Base-by-base conservation (phyloP, 2,329 filamentous ascomycete species). In the Xylariaceae sp. region DNA sequence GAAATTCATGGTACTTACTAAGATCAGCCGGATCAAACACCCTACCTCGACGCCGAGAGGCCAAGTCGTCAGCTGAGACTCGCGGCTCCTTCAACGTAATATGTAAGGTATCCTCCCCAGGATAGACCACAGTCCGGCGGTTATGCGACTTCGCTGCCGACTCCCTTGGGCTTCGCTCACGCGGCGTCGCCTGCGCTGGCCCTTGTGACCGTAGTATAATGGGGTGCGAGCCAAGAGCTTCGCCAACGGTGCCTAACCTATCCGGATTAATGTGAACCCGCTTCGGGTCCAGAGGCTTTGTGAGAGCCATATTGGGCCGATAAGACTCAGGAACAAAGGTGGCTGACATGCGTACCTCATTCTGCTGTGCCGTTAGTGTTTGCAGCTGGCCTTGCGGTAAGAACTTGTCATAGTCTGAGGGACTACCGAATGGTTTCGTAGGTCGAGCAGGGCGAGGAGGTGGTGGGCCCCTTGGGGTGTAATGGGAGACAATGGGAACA, bases 221-320 rank as follows among this genome's bases (percentile, higher is more conserved):
- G 9, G 51, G 48, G 28, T 57, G 47, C 12, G 54, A 57, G n/a
- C 44, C 38, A 2, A 59, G 38, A 4, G 53, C 53, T 11, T 59
- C 52, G 3, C 44, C n/a, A 19, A 19, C 26, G 1, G 26, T 34
- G 8, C 52, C 51, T 4, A 55, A 44, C 17, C 48, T 46, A 16
- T 34, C 39, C 9, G n/a, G 19, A 9, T 45, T 24, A 13, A 50
- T 30, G 4, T 11, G 29, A 13, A 19, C 18, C 18, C 32, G 18
- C 11, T 42, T 45, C 9, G 44, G 37, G 4, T 9, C 29, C 19
- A 19, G 3, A 13, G 34, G 33, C 29, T 34, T 31, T 18, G 15
- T 12, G 6, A 12, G 33, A 19, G 33, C n/a, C 15, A n/a, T n/a
- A n/a, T n/a, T n/a, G n/a, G n/a, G n/a, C n/a, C n/a, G n/a, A n/a